Evolutionary conservation across 345 rosid species (phyloP).

Genomic region (Syzygium grande): DNA sequence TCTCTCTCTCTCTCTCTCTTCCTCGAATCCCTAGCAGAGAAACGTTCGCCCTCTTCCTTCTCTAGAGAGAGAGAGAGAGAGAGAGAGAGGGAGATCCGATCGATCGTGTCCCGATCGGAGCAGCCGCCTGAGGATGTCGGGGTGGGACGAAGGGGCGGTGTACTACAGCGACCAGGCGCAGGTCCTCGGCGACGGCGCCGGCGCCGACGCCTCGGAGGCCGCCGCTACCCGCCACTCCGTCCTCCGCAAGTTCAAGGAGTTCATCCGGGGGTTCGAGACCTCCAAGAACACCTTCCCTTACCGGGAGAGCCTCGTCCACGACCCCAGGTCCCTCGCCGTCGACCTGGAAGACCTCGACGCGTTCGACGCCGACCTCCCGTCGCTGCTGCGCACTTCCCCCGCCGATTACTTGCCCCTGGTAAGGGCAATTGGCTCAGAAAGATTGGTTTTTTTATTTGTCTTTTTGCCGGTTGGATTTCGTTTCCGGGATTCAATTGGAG

Average conservation of each 20-base stretch:
- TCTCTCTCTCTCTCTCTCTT: neutral
- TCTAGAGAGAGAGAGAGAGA: neutral
- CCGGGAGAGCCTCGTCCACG: slow-evolving; percentile 75
- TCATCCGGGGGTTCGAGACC: slow-evolving; percentile 71
- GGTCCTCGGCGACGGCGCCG: slow-evolving; percentile 50
- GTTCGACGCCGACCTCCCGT: slow-evolving; percentile 78
- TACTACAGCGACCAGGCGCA: slow-evolving; percentile 93
- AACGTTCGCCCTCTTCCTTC: neutral
- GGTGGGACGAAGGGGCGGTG: slow-evolving; percentile 89
- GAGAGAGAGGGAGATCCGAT: neutral
- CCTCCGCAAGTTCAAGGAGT: slow-evolving; percentile 77
- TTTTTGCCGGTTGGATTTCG: neutral
- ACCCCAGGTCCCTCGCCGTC: slow-evolving; percentile 56
- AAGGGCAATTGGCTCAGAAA: neutral
- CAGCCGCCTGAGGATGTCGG: slow-evolving; percentile 42
- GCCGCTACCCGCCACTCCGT: slow-evolving; percentile 59
- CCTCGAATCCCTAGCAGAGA: neutral
- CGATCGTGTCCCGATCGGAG: neutral
- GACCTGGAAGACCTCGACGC: slow-evolving; percentile 77
- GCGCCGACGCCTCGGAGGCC: slow-evolving; percentile 11
- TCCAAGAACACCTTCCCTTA: slow-evolving; percentile 72
- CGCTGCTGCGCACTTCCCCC: slow-evolving; percentile 71
- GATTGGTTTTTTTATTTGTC: neutral
- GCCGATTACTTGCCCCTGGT: slow-evolving; percentile 79
- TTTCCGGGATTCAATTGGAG: neutral